phyloP scores from a whole-genome alignment of 2,329 filamentous ascomycete species.

The Xylariaceae sp. region DNA sequence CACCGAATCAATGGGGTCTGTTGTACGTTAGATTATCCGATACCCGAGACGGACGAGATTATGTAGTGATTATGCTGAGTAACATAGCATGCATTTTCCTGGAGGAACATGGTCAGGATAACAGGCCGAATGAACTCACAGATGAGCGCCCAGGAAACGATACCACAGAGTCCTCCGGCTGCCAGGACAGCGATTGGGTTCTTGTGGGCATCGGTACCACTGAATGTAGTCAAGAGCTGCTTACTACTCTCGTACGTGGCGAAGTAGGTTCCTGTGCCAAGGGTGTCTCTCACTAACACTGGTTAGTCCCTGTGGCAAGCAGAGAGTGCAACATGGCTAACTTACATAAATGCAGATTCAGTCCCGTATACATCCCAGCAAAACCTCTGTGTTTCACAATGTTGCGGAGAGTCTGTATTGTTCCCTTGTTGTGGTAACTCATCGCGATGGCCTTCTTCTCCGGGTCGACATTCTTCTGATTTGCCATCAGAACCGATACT shows the following conservation, averaged over 20 bases:
- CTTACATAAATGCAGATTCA: conserved; percentile 74
- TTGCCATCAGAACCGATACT: conserved; percentile 74
- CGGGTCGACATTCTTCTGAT: conserved; percentile 46
- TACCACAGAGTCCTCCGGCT: conserved; percentile 76
- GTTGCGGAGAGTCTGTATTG: conserved; percentile 71
- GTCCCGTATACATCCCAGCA: conserved; percentile 75
- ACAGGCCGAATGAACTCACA: conserved; percentile 48
- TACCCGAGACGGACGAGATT: neutral
- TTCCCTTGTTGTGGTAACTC: conserved; percentile 77
- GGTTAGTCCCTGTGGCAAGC: conserved; percentile 16
- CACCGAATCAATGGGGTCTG: conserved; percentile 73
- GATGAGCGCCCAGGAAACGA: conserved; percentile 78
- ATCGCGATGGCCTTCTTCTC: conserved; percentile 59
- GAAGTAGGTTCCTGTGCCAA: conserved; percentile 84
- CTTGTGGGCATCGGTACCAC: conserved; percentile 68
- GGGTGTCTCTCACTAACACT: conserved; percentile 68
- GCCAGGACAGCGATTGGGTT: conserved; percentile 75
- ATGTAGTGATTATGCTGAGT: too few relatives aligned
- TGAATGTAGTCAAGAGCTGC: conserved; percentile 73
- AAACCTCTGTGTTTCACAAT: conserved; percentile 73
- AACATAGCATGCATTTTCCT: too few relatives aligned
- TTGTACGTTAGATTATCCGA: conserved; percentile 5
- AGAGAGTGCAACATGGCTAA: neutral
- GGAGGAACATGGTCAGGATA: neutral
- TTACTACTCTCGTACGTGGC: conserved; percentile 87